phyloP scores from a whole-genome alignment of 2,329 filamentous ascomycete species.

The Mycosphaerella sp. region DNA sequence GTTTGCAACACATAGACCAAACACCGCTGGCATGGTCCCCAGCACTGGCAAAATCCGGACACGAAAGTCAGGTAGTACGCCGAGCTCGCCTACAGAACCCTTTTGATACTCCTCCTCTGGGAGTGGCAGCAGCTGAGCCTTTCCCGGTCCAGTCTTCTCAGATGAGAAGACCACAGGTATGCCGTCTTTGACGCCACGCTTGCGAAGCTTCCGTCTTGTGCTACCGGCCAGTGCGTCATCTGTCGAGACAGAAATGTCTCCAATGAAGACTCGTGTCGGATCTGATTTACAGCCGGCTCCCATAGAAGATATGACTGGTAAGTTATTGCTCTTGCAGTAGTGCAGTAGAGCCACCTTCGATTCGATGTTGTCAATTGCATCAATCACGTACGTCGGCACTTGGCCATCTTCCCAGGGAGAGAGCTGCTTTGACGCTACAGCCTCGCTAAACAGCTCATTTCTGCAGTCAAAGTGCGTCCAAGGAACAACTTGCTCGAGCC shows the following conservation, averaged over 20 bases:
- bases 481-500: slow-evolving; percentile 79
- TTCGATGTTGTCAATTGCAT: slow-evolving; percentile 98
- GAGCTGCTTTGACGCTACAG: slow-evolving; percentile 61
- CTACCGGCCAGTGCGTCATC: slow-evolving; percentile 84
- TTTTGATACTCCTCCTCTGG: slow-evolving; percentile 82
- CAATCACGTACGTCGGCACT: slow-evolving; percentile 80
- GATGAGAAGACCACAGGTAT: slow-evolving; percentile 91
- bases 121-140: slow-evolving; percentile 81
- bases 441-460: slow-evolving; percentile 73
- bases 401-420: slow-evolving; percentile 56
- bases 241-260: slow-evolving; percentile 80
- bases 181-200: slow-evolving; percentile 69
- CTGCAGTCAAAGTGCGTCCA: slow-evolving; percentile 87
- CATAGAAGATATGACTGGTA: slow-evolving; percentile 91
- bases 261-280: slow-evolving; percentile 76
- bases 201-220: slow-evolving; percentile 72
- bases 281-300: slow-evolving; percentile 91
- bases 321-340: slow-evolving; percentile 71
- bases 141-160: slow-evolving; percentile 82
- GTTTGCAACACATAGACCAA: slow-evolving; percentile 86
- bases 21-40: slow-evolving; percentile 95
- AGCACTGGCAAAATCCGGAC: slow-evolving; percentile 92
- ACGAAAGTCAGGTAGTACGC: slow-evolving; percentile 84
- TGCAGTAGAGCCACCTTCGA: slow-evolving; percentile 87
- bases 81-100: slow-evolving; percentile 77